Evolutionary conservation across 2,329 filamentous ascomycete species (phyloP).

Genomic region (Coleophoma eucalyptorum): DNA sequence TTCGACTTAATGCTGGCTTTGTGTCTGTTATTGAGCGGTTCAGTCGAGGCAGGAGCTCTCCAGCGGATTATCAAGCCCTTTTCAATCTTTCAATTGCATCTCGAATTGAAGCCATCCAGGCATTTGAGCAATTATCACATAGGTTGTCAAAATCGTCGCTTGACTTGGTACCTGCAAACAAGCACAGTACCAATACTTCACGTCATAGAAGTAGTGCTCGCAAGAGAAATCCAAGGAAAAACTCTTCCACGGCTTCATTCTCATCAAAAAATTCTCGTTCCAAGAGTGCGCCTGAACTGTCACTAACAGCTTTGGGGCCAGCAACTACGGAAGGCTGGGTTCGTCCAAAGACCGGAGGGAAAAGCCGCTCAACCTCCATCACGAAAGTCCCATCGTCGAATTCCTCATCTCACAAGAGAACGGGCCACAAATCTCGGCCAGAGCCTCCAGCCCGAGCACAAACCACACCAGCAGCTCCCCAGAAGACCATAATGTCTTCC

Average conservation of each 20-base stretch:
- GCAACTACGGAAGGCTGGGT: constrained; percentile 21
- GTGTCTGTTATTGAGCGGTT: constrained; percentile 33
- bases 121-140: constrained; percentile 43
- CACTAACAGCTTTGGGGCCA: constrained; percentile 15
- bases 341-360: constrained; percentile 13
- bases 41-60: constrained; percentile 26
- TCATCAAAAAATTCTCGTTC: constrained; percentile 7
- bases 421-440: background rate
- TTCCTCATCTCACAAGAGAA: background rate
- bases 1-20: constrained; percentile 38
- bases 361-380: constrained; percentile 5
- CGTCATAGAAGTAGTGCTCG: constrained; percentile 3
- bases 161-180: constrained; percentile 1
- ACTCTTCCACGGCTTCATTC: background rate
- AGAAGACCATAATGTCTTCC: background rate
- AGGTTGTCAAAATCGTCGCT: constrained; percentile 25
- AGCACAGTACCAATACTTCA: background rate
- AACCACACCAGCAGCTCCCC: background rate
- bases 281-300: constrained; percentile 14
- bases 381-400: background rate
- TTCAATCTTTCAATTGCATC: constrained; percentile 43
- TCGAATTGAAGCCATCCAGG: constrained; percentile 41
- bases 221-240: constrained; percentile 3
- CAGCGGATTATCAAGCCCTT: constrained; percentile 42
- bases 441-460: background rate